Evolutionary conservation across 495 filamentous ascomycete species (phyloP), one percentile per base, ranked within the genome.

Genomic region (Ascodesmis nigricans): DNA sequence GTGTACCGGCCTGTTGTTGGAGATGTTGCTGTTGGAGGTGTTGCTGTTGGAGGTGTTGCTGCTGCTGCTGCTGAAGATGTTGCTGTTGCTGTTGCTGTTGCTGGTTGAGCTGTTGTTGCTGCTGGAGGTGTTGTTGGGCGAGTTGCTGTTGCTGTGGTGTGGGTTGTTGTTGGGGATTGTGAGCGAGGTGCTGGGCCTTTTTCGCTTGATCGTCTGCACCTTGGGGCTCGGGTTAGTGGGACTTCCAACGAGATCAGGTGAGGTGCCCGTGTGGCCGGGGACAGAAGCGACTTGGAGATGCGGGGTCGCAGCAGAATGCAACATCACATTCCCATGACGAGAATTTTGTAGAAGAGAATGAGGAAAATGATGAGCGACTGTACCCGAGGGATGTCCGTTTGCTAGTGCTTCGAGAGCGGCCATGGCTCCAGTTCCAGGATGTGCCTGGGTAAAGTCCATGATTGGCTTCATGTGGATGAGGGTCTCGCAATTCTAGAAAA

Each of bases 381-480:
- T n/a, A n/a, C n/a, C n/a, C n/a, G n/a, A n/a, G n/a, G n/a, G n/a
- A n/a, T n/a, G 7, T 52, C 38, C 10, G 40, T 35, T 21, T 56
- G 55, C 17, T 64, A 43, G 5, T 49, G 48, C 21, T 36, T 50
- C 61, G 21, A 62, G 55, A 23, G 49, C 55, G 9, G 55, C 52
- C 26, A 69, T 49, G 14, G 64, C 62, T 42, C 64, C 58, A 1
- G 52, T 47, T 5, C 57, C 45, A 0, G 60, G 55, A 34, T 67
- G 54, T 34, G 51, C 40, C 11, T 58, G 60, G 9, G 63, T 63
- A 41, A 52, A 65, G 33, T 50, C 54, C 53, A 66, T 64, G 21
- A 69, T 43, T 40, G 60, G 45, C 38, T 61, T 59, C 65, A 71
- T 69, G 31, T 58, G 54, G 4, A 65, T 65, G 26, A 69, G 60